Conservation (phyloP, 495 filamentous ascomycete genomes). For the Recurvomyces mirabilis region DNA sequence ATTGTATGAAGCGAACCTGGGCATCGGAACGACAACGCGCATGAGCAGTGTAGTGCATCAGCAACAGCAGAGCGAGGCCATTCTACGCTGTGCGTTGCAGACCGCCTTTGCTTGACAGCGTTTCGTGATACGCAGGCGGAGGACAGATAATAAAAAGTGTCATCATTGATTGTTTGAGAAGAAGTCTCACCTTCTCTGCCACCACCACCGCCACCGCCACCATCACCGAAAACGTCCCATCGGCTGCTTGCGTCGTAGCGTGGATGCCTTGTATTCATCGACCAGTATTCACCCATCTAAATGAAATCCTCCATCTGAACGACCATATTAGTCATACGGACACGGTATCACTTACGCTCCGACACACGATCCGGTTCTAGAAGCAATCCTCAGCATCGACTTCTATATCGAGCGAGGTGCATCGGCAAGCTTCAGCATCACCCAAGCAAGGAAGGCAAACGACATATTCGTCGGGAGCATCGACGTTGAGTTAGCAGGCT, state of each 20-base stretch:
- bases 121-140: too few species aligned
- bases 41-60: background rate
- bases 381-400: conserved; percentile 4
- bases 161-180: too few species aligned
- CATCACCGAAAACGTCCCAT: too few species aligned
- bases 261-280: background rate
- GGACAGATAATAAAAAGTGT: too few species aligned
- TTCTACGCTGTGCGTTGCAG: too few species aligned
- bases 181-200: background rate
- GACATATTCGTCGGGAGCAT: background rate
- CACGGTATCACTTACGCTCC: background rate
- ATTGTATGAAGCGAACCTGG: too few species aligned
- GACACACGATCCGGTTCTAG: conserved; percentile 3
- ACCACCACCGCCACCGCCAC: background rate
- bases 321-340: conserved; percentile 5
- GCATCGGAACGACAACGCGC: too few species aligned
- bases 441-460: conserved; percentile 14
- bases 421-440: conserved; percentile 5
- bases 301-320: too few species aligned
- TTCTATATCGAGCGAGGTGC: conserved; percentile 18
- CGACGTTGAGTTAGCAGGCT: background rate
- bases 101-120: too few species aligned
- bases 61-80: too few species aligned
- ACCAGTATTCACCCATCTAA: too few species aligned
- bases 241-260: background rate